Evolutionary conservation across 345 rosid genomes (phyloP), one percentile per base, ranked within the genome.

Genomic region (Triadica sebifera): DNA sequence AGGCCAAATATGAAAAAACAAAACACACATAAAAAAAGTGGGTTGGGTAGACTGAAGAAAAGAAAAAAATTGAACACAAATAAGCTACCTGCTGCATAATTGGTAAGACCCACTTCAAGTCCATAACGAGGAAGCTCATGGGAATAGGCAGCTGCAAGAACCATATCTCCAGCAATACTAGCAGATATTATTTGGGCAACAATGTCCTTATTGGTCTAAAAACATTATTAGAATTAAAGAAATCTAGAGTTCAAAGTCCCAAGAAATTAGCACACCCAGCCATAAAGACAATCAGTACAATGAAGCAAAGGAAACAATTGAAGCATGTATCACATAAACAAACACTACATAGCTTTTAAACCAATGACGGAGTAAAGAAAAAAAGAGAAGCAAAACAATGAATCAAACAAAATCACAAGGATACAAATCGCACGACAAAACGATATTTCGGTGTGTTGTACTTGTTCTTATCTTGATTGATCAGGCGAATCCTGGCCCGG

Each of bases 391-490:
- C 1, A 24, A 4, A 43, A 55, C 20, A 24, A 25, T 20, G 24
- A 34, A 24, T 37, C 10, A 24, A 11, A 34, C 34, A 58, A 13
- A 39, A 52, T 6, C 24, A 20, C 0, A 41, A 24, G 55, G 88
- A 89, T 89, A 91, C 97, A 43, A 89, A 89, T 63, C 93, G 72
- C 50, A 89, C 93, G 71, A 90, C 90, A 34, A 87, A 89, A 20
- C 96, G 88, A 62, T 90, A 90, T 67, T 90, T 90, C 0, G 96
- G 96, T 0, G 90, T 90, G 71, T 90, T 90, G 82, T 90, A 90
- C 80, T 90, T 90, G 75, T 89, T 90, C 76, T 90, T 90, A 58
- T 90, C 93, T 41, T 90, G 96, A 50, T 90, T 90, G 67, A 89
- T 90, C 29, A 90, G 85, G 65, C 96, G 93, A 68, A 82, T 89